A percentile compares a stretch with the other conserved stretches of the same genome.
Evolutionary conservation across 768 basidiomycete genomes (phyloP).

Genomic region (Austroboletus festivus): DNA sequence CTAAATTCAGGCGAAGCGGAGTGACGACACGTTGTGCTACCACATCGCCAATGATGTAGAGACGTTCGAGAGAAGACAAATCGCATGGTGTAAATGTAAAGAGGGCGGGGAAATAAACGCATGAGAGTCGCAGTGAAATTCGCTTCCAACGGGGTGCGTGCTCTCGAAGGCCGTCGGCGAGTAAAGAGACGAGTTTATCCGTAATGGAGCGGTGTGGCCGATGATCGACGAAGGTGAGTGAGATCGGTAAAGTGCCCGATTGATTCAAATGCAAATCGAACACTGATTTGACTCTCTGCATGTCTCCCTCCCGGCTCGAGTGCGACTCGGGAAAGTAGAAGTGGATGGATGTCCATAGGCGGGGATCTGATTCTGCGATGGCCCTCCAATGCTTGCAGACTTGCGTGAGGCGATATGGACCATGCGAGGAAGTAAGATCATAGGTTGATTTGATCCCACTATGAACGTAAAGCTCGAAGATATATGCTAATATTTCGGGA

Average conservation of each 20-base stretch:
- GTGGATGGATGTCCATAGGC: conserved; percentile 24
- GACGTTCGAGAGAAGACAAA: conserved; percentile 13
- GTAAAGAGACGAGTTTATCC: conserved; percentile 4
- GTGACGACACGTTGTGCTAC: background rate
- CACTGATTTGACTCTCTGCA: background rate
- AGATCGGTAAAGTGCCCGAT: conserved; percentile 15
- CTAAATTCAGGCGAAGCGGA: conserved; percentile 1
- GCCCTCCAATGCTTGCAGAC: conserved; percentile 23
- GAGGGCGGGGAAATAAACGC: conserved; percentile 13
- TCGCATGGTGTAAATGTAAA: conserved; percentile 15
- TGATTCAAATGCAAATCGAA: conserved; percentile 12
- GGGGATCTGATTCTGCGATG: conserved; percentile 8
- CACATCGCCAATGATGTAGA: conserved; percentile 8
- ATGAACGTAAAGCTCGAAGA: conserved; percentile 11
- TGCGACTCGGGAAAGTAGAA: conserved; percentile 8
- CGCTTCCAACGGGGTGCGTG: conserved; percentile 19
- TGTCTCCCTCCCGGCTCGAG: conserved; percentile 1
- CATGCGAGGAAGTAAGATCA: background rate
- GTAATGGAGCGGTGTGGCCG: conserved; percentile 10
- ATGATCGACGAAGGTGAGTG: conserved; percentile 19
- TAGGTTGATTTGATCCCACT: background rate
- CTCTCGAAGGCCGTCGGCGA: conserved; percentile 10
- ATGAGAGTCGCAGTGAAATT: conserved; percentile 11
- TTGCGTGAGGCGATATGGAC: conserved; percentile 12
- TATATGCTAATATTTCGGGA: conserved; percentile 35